Evolutionary conservation across 805 yeast species (phyloP), one percentile per base, ranked within the genome.

Genomic region (Cyberlindnera euphorbiae): DNA sequence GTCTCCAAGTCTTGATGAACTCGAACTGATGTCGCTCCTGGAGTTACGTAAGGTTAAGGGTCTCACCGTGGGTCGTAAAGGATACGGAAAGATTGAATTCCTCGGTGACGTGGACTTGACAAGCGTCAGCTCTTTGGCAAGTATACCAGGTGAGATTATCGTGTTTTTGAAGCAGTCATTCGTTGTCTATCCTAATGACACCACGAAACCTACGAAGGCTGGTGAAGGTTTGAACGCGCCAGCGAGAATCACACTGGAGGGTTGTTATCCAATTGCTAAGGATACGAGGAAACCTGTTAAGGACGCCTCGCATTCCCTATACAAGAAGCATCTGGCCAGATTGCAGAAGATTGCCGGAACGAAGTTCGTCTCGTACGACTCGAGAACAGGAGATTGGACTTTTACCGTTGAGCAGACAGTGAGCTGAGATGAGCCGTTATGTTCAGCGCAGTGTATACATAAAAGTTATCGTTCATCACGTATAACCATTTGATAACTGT

Each of bases 221-320:
- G 96, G 96, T 5, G 84, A 84, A 49, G 97, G 96, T 0, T 68
- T 93, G 42, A 90, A 90, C 53, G 69, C 84, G 22, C 79, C 82
- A 6, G 83, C 84, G 7, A 71, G 72, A 42, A 75, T 88, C 29
- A 76, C 90, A 2, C 60, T 88, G 35, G 85, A 82, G 48, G 79
- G 82, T 11, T 84, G 95, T 55, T 89, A 74, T 60, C 96, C 97
- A 16, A 59, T 73, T n/a, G 69, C 80, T 32, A 81, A 75, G 51
- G 82, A 79, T 42, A 81, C 83, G 15, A 75, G 79, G 47, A 67
- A 77, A 52, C 81, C 84, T 6, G 75, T 93, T 40, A 77, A 77
- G 38, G 96, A 90, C 55, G 80, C 85, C 4, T 75, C 77, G 36
- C 89, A 80, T 53, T 83, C 82, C 6, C 58, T 81, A 15, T 81